Base-by-base conservation (phyloP, 495 filamentous ascomycete species). In the Neurospora sp. region DNA sequence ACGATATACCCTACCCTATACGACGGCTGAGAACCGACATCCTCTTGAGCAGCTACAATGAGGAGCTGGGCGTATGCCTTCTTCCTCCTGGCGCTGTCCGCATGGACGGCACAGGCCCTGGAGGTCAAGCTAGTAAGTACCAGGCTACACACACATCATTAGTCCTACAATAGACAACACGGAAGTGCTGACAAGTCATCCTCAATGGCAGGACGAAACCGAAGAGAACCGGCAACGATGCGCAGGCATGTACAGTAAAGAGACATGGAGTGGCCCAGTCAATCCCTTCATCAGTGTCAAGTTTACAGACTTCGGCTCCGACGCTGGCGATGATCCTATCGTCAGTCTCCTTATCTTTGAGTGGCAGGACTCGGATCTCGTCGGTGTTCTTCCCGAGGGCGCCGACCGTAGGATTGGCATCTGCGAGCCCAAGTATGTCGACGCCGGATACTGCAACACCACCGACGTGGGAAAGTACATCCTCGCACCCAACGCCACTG, bases 211-310 rank as follows among this genome's bases (percentile, higher is more conserved):
- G 91, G 89, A 92, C 81, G 86, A 96, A 79, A 89, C 90, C 76
- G 88, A 92, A 44, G 87, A 91, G 39, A 91, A 93, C 81, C 83
- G 88, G 76, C 93, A 97, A 83, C 88, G 92, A 91, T 99, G 96
- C 84, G 91, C 93, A 79, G 96, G 96, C 83, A 98, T 99, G 96
- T 99, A 98, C 83, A 94, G 91, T 81, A 90, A 87, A 78, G 93
- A 90, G 76, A 83, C 91, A 23, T 99, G 96, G 96, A 93, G 94
- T 74, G 96, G 96, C 77, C 89, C 88, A 40, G 86, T 93, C 70
- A 93, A 98, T 74, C 96, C 96, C 11, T 94, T 91, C 83, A 97
- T 99, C 81, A 85, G 91, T 73, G 88, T 92, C 75, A 94, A 91
- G 80, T 97, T 97, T 77, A 84, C 90, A 70, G 89, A 91, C 77